A percentile compares a stretch with the other conserved stretches of the same genome.
phyloP scores from a whole-genome alignment of 2,329 filamentous ascomycete genomes.

The Alternaria hordeiaustralica region DNA sequence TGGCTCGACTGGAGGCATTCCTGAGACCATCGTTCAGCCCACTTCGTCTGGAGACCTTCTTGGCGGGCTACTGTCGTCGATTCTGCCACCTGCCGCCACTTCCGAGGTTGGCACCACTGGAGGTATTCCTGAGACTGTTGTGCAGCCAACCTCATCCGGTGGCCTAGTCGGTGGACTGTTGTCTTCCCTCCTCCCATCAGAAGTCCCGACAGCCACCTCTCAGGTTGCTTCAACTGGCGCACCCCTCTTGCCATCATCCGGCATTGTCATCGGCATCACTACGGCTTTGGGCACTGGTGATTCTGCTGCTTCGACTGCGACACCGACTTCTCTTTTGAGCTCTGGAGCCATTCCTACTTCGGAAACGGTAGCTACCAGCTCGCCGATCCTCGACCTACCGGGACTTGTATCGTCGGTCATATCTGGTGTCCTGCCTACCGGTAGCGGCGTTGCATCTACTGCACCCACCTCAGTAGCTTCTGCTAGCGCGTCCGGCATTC shows the following conservation, averaged over 20 bases:
- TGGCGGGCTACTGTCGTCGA: slow-evolving; percentile 17
- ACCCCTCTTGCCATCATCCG: slow-evolving; percentile 19
- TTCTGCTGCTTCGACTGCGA: slow-evolving; percentile 12
- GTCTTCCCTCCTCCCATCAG: slow-evolving; percentile 15
- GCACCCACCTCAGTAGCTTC: slow-evolving; percentile 22
- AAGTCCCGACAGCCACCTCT: slow-evolving; percentile 19
- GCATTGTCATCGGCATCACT: slow-evolving; percentile 46
- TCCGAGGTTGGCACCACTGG: slow-evolving; percentile 24
- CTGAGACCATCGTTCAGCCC: slow-evolving; percentile 17
- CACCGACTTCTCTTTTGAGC: slow-evolving; percentile 17
- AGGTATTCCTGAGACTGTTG: slow-evolving; percentile 17
- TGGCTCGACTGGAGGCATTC: slow-evolving; percentile 20
- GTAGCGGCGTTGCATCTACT: slow-evolving; percentile 22
- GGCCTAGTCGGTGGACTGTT: slow-evolving; percentile 16
- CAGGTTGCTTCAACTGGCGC: slow-evolving; percentile 30
- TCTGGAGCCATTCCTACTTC: slow-evolving; percentile 33
- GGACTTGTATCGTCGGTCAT: slow-evolving; percentile 26
- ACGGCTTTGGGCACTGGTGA: slow-evolving; percentile 40
- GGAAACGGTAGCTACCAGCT: slow-evolving; percentile 19
- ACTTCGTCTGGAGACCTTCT: slow-evolving; percentile 10
- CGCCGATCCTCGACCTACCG: slow-evolving; percentile 18
- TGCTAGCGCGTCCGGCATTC: slow-evolving; percentile 19
- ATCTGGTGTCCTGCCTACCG: slow-evolving; percentile 26
- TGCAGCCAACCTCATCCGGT: slow-evolving; percentile 10
- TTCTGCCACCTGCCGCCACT: slow-evolving; percentile 15